A percentile compares a stretch with the other conserved stretches of the same genome.
Conservation (phyloP, 345 rosid species). For the Dovyalis caffra region DNA sequence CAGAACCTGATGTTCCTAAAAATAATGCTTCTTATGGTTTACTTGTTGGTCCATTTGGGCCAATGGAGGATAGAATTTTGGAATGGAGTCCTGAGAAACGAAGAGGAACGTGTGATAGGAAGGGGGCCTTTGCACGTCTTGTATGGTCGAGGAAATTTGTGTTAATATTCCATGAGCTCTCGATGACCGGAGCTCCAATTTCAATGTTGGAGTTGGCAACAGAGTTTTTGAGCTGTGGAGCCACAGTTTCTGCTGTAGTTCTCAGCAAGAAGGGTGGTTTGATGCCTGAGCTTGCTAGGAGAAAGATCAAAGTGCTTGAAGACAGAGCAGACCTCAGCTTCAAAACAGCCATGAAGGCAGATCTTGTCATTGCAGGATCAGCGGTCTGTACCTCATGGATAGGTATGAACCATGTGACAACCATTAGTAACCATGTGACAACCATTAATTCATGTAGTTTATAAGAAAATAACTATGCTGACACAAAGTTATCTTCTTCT, state of each 20-base stretch:
- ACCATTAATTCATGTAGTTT: constrained; percentile 10
- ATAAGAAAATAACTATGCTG: background rate
- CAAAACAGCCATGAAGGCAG: constrained; percentile 94
- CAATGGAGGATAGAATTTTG: constrained; percentile 64
- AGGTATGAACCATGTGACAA: constrained; percentile 44
- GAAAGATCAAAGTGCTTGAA: constrained; percentile 88
- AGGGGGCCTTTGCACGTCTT: constrained; percentile 83
- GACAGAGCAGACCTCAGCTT: constrained; percentile 89
- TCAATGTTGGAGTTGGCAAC: constrained; percentile 98
- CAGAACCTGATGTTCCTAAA: constrained; percentile 60
- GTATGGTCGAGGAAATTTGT: constrained; percentile 97
- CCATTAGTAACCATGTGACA: background rate
- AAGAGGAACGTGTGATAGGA: constrained; percentile 92
- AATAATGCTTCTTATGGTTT: constrained; percentile 66
- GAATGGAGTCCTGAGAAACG: constrained; percentile 94
- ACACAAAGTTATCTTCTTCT: too few relatives aligned
- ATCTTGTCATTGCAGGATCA: constrained; percentile 93
- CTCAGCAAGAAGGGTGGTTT: constrained; percentile 92
- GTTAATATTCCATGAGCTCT: constrained; percentile 89
- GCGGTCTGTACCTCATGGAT: constrained; percentile 98
- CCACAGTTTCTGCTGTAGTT: constrained; percentile 91
- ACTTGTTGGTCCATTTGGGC: constrained; percentile 89
- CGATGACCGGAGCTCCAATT: constrained; percentile 97
- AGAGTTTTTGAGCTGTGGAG: constrained; percentile 98
- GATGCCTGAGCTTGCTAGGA: constrained; percentile 75